phyloP scores from a whole-genome alignment of 176 grass and related monocot species.

The Carex parvula region DNA sequence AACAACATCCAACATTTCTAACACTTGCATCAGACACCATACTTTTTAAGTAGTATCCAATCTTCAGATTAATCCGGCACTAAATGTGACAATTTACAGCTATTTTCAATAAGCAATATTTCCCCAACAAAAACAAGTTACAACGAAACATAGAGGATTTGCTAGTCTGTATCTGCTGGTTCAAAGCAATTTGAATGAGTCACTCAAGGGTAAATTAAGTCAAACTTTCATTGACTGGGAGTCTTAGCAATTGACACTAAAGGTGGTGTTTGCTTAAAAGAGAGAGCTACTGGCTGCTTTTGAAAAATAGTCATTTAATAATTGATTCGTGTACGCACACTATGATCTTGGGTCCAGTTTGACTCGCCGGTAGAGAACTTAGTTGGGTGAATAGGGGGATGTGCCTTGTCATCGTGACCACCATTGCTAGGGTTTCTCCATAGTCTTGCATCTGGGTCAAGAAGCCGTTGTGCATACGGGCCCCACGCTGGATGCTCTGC shows the following conservation, averaged over 20 bases:
- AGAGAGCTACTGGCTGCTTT: not conserved
- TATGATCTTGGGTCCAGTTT: constrained; percentile 62
- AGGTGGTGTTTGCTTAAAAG: not conserved
- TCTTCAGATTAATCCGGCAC: not conserved
- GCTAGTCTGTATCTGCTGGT: not conserved
- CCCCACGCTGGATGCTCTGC: constrained; percentile 67
- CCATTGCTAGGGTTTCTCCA: constrained; percentile 96
- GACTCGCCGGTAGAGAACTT: constrained; percentile 66
- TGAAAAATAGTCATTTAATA: constrained; percentile 8
- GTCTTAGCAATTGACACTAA: not conserved
- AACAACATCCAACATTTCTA: not conserved
- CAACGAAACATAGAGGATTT: not conserved
- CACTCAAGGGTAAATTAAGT: not conserved
- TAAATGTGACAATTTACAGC: not conserved
- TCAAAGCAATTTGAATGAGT: not conserved
- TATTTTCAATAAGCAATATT: not conserved
- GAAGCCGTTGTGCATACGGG: constrained; percentile 68
- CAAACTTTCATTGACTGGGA: not conserved
- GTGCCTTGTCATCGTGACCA: constrained; percentile 93
- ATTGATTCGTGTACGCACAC: constrained; percentile 25
- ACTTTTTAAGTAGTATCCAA: not conserved
- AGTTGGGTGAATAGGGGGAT: constrained; percentile 94
- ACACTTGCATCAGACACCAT: not conserved
- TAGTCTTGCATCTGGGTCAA: constrained; percentile 73
- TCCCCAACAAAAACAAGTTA: not conserved